These are phyloP conservation scores for Aspergillus phoenicis DNA, from an alignment of 2,329 filamentous ascomycete genomes.

Conservation along the genomic window DNA sequence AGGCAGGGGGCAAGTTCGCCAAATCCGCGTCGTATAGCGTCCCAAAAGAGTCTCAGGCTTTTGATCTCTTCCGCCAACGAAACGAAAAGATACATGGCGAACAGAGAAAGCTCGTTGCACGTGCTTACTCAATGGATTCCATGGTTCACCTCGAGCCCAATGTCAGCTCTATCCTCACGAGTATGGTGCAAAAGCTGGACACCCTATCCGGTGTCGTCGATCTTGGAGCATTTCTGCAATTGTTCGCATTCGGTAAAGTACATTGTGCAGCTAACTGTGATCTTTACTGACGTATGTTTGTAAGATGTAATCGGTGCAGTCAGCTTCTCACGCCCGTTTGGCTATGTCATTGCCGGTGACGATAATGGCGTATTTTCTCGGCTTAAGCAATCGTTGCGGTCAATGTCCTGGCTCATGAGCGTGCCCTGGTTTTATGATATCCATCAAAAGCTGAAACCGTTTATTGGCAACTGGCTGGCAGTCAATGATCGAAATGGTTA, in stretches of 20 bases:
- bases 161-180: neutral
- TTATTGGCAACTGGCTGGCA: conserved; percentile 2
- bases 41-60: neutral
- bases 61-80: neutral
- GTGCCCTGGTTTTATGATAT: conserved; percentile 1
- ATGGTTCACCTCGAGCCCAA: conserved; percentile 5
- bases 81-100: neutral
- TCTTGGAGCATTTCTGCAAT: neutral
- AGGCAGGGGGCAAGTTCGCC: neutral
- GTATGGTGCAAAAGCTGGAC: conserved; percentile 2
- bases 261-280: neutral
- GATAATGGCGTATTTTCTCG: neutral
- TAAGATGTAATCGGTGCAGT: conserved; percentile 7
- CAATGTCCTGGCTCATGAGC: neutral
- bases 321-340: conserved; percentile 5
- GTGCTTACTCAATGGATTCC: conserved; percentile 4
- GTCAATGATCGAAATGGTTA: conserved; percentile 5
- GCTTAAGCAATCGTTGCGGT: neutral
- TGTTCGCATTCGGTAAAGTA: conserved; percentile 6
- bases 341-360: neutral
- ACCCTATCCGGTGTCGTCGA: neutral
- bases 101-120: neutral
- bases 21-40: neutral
- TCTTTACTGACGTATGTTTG: neutral
- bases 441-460: neutral